Conservation (phyloP, 352 stramenopile species). For the Globisporangium irregulare region DNA sequence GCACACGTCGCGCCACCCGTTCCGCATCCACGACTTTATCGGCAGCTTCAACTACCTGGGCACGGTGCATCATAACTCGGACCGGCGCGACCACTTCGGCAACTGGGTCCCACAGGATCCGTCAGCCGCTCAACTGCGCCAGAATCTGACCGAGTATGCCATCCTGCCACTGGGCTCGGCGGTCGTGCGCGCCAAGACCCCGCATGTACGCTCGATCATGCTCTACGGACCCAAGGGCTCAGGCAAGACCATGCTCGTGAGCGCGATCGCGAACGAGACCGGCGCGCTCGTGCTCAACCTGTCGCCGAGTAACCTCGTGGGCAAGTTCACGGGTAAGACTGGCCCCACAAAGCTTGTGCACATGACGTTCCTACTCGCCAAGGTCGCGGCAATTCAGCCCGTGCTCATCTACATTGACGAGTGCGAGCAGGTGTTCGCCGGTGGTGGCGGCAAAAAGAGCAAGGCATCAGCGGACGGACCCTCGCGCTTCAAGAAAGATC, state of each 20-base stretch:
- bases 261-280: slow-evolving; percentile 90
- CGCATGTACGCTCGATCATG: slow-evolving; percentile 87
- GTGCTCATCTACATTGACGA: slow-evolving; percentile 95
- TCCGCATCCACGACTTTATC: slow-evolving; percentile 79
- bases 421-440: slow-evolving; percentile 88
- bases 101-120: slow-evolving; percentile 91
- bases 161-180: slow-evolving; percentile 85
- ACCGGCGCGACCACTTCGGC: slow-evolving; percentile 60
- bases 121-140: slow-evolving; percentile 88
- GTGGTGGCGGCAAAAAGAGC: slow-evolving; percentile 70
- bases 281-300: slow-evolving; percentile 95
- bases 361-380: slow-evolving; percentile 93
- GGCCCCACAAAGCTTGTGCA: slow-evolving; percentile 92
- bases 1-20: slow-evolving; percentile 37
- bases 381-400: slow-evolving; percentile 77
- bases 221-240: slow-evolving; percentile 91
- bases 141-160: slow-evolving; percentile 89
- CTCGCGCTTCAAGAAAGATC: slow-evolving; percentile 91
- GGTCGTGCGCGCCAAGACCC: slow-evolving; percentile 70
- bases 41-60: slow-evolving; percentile 92
- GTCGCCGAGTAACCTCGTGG: slow-evolving; percentile 88
- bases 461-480: slow-evolving; percentile 74
- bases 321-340: slow-evolving; percentile 92
- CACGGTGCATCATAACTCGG: slow-evolving; percentile 62
- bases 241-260: slow-evolving; percentile 93